Percentiles rank a stretch among this genome's conserved stretches.
These are phyloP conservation scores for Aspergillus cejpii DNA, from an alignment of 2,329 filamentous ascomycete species.

Conservation along the genomic window DNA sequence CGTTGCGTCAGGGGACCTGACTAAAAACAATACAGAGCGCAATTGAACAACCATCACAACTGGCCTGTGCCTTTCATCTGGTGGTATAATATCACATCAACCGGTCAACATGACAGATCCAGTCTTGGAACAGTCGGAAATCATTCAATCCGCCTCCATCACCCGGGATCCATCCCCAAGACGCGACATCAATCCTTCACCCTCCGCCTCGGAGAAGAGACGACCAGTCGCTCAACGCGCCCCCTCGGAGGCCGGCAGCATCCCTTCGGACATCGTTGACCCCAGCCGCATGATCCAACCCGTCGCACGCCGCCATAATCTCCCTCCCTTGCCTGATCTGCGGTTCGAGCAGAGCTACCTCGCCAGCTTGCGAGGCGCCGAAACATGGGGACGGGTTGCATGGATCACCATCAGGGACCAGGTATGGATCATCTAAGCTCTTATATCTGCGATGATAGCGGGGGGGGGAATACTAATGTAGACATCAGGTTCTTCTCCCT, in stretches of 20 bases:
- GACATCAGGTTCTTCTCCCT: slow-evolving; percentile 69
- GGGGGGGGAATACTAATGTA: not conserved
- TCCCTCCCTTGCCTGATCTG: slow-evolving; percentile 73
- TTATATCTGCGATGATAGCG: not conserved
- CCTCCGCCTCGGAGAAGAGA: slow-evolving; percentile 60
- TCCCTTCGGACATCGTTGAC: slow-evolving; percentile 45
- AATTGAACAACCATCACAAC: too few species aligned
- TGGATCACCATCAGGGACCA: slow-evolving; percentile 87
- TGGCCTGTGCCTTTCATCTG: too few species aligned
- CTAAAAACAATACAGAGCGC: too few species aligned
- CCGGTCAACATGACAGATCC: slow-evolving; percentile 49
- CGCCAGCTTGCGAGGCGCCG: slow-evolving; percentile 72
- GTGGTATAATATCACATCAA: too few species aligned
- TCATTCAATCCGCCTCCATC: slow-evolving; percentile 74
- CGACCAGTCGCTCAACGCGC: slow-evolving; percentile 55
- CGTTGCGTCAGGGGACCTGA: not conserved
- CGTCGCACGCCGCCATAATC: slow-evolving; percentile 36
- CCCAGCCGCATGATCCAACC: slow-evolving; percentile 32
- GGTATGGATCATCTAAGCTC: slow-evolving; percentile 43
- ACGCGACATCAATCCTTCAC: slow-evolving; percentile 76
- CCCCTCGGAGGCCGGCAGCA: slow-evolving; percentile 38
- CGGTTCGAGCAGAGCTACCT: slow-evolving; percentile 98
- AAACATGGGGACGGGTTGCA: slow-evolving; percentile 69
- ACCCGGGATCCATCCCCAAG: slow-evolving; percentile 61
- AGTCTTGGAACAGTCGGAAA: slow-evolving; percentile 64